A percentile compares a stretch with the other conserved stretches of the same genome.
Evolutionary conservation across 768 basidiomycete genomes (phyloP).

Genomic region (Vishniacozyma victoriae): DNA sequence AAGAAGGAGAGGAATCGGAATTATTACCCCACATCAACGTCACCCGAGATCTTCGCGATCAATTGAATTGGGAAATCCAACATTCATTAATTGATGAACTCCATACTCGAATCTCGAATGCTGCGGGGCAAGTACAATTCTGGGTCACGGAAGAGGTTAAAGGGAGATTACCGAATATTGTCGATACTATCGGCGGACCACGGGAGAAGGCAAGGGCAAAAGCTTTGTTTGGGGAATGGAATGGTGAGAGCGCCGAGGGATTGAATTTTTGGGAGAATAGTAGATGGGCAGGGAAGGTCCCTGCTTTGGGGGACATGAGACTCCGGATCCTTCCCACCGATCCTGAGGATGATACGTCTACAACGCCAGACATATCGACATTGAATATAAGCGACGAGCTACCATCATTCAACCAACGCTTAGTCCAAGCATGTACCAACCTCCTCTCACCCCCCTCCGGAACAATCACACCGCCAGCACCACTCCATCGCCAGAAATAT

Average conservation of each 20-base stretch:
- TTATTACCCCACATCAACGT: slow-evolving; percentile 49
- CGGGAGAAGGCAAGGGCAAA: slow-evolving; percentile 61
- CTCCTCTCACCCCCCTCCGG: slow-evolving; percentile 49
- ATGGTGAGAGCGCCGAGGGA: neutral
- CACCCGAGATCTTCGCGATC: slow-evolving; percentile 64
- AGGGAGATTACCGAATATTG: slow-evolving; percentile 66
- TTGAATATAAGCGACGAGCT: slow-evolving; percentile 21
- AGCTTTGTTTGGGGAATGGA: slow-evolving; percentile 54
- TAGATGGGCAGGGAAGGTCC: slow-evolving; percentile 54
- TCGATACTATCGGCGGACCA: slow-evolving; percentile 70
- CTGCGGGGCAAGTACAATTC: slow-evolving; percentile 50
- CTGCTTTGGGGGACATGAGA: slow-evolving; percentile 55
- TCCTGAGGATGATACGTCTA: slow-evolving; percentile 2
- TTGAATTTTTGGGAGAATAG: slow-evolving; percentile 41
- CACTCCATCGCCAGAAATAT: neutral
- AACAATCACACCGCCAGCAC: neutral
- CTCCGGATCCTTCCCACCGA: slow-evolving; percentile 49
- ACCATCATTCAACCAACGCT: slow-evolving; percentile 49
- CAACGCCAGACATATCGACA: slow-evolving; percentile 25
- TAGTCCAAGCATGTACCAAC: slow-evolving; percentile 55
- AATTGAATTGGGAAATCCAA: slow-evolving; percentile 69
- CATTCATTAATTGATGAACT: slow-evolving; percentile 62
- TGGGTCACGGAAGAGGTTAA: slow-evolving; percentile 78
- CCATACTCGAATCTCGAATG: slow-evolving; percentile 48
- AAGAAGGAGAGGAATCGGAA: slow-evolving; percentile 1